Base-by-base conservation (phyloP, 768 basidiomycete genomes). In the Podaxis sp. region DNA sequence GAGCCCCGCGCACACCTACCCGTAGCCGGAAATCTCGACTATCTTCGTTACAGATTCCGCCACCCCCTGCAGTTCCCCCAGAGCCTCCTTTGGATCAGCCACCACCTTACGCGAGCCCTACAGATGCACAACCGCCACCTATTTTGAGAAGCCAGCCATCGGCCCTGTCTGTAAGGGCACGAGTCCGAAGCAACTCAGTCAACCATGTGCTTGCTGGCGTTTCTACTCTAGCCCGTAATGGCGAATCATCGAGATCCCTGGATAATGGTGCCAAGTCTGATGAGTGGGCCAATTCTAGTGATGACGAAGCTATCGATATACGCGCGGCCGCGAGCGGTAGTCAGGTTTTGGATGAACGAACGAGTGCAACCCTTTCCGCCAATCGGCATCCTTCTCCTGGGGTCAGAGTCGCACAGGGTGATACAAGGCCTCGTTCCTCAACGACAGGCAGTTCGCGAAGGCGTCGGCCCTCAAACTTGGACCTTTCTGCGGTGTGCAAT, bases 281-380 rank as follows among this genome's bases (percentile, higher is more conserved):
- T 54, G 82, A 95, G 68, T 92, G 94, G 93, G 78, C 84, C 60
- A 86, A 91, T 71, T 86, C 84, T 4, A 93, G 91, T 67, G 93
- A 95, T 65, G 93, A 95, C 59, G 93, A 95, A 72, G 93, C 91
- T 13, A 91, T 95, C 58, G 86, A 92, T 68, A 76, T 91, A 46
- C 84, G 93, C 36, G 89, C 93, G 0, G 91, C 93, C 17, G 80
- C 90, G 13, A 91, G 90, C 64, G 92, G 93, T 7, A 89, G 90
- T 67, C 89, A 89, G 69, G 87, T 88, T 13, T 71, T 94, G 55
- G 92, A 95, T 68, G 92, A 95, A 73, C 84, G 92, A 28, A 95
- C 92, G 0, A 93, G 92, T 70, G 79, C 84, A 11, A 78, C 78
- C 2, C 73, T 77, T 44, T 74, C 78, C 7, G 74, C 74, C 13